These are phyloP conservation scores for Hondaea fermentalgiana DNA, from an alignment of 108 stramenopile species.

Conservation along the genomic window DNA sequence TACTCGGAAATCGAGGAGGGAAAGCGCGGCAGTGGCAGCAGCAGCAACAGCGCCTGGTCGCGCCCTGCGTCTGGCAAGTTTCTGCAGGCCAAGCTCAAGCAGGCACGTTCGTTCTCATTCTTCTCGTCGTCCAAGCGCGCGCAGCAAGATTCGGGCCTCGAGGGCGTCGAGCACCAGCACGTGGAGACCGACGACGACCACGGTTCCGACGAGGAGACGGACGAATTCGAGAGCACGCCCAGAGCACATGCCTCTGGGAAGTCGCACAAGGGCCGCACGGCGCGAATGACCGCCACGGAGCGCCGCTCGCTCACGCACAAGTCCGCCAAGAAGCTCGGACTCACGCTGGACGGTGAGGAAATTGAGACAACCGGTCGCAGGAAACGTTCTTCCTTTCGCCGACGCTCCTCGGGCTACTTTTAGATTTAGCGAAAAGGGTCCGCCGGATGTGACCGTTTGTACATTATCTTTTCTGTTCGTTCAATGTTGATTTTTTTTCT, in stretches of 20 bases:
- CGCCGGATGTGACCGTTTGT: too few species aligned
- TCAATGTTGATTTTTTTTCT: too few species aligned
- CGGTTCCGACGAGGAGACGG: not conserved
- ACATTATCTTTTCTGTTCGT: too few species aligned
- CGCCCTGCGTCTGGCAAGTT: not conserved
- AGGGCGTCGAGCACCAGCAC: not conserved
- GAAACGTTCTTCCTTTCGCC: not conserved
- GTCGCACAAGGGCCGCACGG: not conserved
- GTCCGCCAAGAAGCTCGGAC: not conserved
- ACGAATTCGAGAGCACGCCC: not conserved
- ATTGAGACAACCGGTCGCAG: not conserved
- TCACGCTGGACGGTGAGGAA: not conserved
- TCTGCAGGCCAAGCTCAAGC: not conserved
- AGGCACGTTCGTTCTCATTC: not conserved
- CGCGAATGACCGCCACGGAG: not conserved
- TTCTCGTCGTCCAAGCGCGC: not conserved
- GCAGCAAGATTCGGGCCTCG: not conserved
- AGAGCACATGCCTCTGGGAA: too few species aligned
- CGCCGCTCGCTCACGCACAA: not conserved
- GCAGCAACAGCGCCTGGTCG: not conserved
- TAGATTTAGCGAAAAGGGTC: not conserved
- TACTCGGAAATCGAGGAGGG: too few species aligned
- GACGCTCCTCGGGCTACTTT: not conserved
- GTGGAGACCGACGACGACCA: not conserved
- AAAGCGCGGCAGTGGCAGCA: not conserved